Base-by-base conservation (phyloP, 192 early-diverging fungal genomes). In the Coemansia erecta region DNA sequence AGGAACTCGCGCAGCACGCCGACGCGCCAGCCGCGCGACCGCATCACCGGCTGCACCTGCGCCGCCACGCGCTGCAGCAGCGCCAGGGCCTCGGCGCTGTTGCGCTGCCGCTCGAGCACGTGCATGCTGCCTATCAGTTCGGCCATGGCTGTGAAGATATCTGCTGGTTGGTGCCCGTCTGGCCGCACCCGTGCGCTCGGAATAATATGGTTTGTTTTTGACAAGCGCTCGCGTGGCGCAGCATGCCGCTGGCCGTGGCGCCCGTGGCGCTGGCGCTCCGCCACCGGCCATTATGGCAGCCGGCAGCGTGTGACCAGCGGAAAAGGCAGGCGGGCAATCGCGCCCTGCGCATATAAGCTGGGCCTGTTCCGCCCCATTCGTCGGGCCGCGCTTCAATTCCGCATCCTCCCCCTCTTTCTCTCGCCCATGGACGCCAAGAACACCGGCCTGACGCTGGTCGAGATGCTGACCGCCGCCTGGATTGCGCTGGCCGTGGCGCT, bases 11-110 rank as follows among this genome's bases (percentile, higher is more conserved):
- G 60, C 24, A 79, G 23, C 8, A 22, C 40, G 11, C 12, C 22
- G 7, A 79, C 76, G 6, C 49, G 49, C 76, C 76, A 79, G 2
- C 60, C 47, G 52, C 70, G 76, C 33, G 31, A 40, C n/a, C 49
- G 40, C 76, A 79, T 79, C 18, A 72, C 52, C n/a, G 76, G 70
- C 18, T 61, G 65, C 19, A 72, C 69, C 37, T 68, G 66, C 3
- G 76, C 69, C 3, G 63, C 47, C 1, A 72, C 41, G 15, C 66
- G 66, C 11, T 66, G 70, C n/a, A 79, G 60, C 46, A 72, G 61
- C 40, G 11, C 17, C 24, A 58, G 54, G 9, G 76, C 76, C 18
- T 45, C 28, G 14, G 52, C 49, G 0, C 54, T 6, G 15, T 62
- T 33, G 13, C 53, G 44, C 33, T 53, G 66, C 28, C 66, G 62